Evolutionary conservation across 164 flowering plant genomes (phyloP), one percentile per base, ranked within the genome.

Genomic region (Tetracentron sinense): DNA sequence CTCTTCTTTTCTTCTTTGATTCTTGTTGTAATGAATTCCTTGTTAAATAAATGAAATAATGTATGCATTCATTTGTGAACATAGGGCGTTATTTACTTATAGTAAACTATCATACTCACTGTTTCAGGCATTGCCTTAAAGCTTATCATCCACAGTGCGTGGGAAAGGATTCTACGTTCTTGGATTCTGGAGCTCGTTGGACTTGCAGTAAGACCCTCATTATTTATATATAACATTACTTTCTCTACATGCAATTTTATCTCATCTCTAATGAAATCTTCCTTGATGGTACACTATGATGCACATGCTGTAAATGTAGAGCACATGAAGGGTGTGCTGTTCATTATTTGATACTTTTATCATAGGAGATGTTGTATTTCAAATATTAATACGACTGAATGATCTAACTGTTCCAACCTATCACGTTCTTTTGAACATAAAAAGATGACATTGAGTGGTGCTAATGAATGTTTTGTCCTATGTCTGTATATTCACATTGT

Each of bases 121-220:
- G 51, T 75, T 48, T 25, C 78, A 90, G 96, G 78, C 48, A 65
- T 25, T 90, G 96, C 68, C 44, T 71, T 22, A 87, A 90, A 71
- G 70, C 87, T 54, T 90, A 85, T 73, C 96, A 90, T 64, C 75
- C 84, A 30, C 29, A 70, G 0, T 91, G 97, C 62, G 84, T 85
- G 57, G 83, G 67, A 15, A 77, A 79, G 74, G 89, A 82, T 58
- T 74, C 79, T 4, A 65, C 78, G 0, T 59, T 73, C 31, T 22
- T 76, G 65, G 74, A 75, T 46, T 53, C 67, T 44, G 69, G 61
- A n/a, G 72, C 60, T 2, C 67, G 46, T 7, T 91, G 88, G 89
- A 58, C 19, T 56, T 91, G 96, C 61, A 59, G 97, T 89, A 81
- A 74, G 86, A 58, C 42, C 22, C 70, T 69, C 30, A 7, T n/a